Evolutionary conservation across 257 asterid species (phyloP).

Genomic region (Coffea eugenioides): DNA sequence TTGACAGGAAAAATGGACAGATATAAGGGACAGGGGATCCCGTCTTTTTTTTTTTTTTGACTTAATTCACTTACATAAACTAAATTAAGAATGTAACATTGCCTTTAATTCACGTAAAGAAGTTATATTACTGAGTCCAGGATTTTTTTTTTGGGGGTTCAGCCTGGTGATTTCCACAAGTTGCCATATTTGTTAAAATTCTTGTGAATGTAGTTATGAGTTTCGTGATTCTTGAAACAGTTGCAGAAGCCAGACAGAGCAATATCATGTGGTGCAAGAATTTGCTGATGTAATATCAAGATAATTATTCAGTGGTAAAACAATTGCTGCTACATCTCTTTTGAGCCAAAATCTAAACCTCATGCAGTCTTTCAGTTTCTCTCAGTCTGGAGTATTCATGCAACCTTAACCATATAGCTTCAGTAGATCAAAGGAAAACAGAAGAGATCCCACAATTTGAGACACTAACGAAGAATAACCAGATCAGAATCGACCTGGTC

Average conservation of each 20-base stretch:
- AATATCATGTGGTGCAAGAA: neutral
- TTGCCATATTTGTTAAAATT: no score
- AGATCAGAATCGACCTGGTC: constrained; percentile 9
- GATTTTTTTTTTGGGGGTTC: no score
- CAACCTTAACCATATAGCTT: neutral
- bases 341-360: neutral
- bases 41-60: no score
- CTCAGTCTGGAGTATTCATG: neutral
- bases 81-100: no score
- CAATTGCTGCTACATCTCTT: neutral
- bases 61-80: no score
- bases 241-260: neutral
- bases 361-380: no score
- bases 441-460: neutral
- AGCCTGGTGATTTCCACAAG: no score
- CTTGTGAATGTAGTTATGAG: neutral
- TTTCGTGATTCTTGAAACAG: neutral
- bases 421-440: neutral
- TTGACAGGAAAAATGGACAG: no score
- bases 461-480: neutral
- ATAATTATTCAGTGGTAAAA: neutral
- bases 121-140: no score
- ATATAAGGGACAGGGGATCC: no score
- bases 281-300: neutral
- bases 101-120: no score